phyloP scores from a whole-genome alignment of 2,329 filamentous ascomycete species.

The Epichloe brachyelytri region DNA sequence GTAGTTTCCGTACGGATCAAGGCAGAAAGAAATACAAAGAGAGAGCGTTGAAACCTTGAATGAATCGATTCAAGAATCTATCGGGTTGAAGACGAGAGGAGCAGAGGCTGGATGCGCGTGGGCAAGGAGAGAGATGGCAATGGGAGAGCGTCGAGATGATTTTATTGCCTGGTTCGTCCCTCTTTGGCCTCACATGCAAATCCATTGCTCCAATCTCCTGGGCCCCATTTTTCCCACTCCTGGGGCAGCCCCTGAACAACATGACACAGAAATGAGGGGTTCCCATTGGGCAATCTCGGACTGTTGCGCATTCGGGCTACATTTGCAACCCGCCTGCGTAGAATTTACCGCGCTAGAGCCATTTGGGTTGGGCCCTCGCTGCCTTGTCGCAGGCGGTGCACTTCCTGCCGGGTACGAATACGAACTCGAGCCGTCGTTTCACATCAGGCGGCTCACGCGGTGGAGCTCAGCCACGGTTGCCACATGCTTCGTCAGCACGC shows the following conservation, averaged over 20 bases:
- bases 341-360: neutral
- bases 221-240: constrained; percentile 1
- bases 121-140: neutral
- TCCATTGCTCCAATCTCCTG: constrained; percentile 1
- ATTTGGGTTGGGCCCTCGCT: too few relatives aligned
- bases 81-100: constrained; percentile 2
- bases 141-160: neutral
- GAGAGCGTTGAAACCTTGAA: neutral
- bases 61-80: too few relatives aligned
- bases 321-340: neutral
- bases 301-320: neutral
- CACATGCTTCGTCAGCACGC: constrained; percentile 1
- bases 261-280: neutral
- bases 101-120: neutral
- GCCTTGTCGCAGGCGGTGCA: neutral
- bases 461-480: neutral
- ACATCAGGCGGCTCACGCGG: neutral
- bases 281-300: constrained; percentile 7
- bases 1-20: neutral
- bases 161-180: constrained; percentile 3
- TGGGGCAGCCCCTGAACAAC: constrained; percentile 5
- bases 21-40: constrained; percentile 5
- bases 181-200: constrained; percentile 1
- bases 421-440: constrained; percentile 6
- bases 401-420: constrained; percentile 7